Conservation (phyloP, 495 filamentous ascomycete species). For the Penicillium antarcticum region DNA sequence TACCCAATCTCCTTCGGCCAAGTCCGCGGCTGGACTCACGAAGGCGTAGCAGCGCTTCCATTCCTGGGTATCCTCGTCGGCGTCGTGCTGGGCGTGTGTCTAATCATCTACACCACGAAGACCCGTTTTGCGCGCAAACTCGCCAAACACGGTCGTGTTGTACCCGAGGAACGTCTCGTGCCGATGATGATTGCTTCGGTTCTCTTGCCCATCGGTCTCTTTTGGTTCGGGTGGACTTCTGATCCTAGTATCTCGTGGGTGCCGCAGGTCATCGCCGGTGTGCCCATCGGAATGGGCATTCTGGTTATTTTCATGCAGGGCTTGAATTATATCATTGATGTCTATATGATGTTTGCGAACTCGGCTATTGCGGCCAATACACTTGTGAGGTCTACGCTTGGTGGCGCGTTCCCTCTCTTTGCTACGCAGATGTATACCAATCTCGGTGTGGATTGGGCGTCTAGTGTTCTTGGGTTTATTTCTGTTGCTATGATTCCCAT, state of each 20-base stretch:
- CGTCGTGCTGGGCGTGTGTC: slow-evolving; percentile 43
- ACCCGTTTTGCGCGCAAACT: slow-evolving; percentile 50
- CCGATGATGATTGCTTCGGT: slow-evolving; percentile 56
- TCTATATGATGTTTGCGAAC: slow-evolving; percentile 57
- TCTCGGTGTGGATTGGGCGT: slow-evolving; percentile 62
- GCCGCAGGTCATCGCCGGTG: slow-evolving; percentile 46
- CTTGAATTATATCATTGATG: slow-evolving; percentile 63
- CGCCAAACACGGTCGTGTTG: slow-evolving; percentile 43
- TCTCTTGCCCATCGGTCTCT: slow-evolving; percentile 56
- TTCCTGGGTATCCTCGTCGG: slow-evolving; percentile 60
- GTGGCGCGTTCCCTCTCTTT: slow-evolving; percentile 65
- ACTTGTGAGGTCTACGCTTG: slow-evolving; percentile 59
- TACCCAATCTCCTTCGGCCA: slow-evolving; percentile 57
- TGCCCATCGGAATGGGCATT: slow-evolving; percentile 53
- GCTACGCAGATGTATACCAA: slow-evolving; percentile 59
- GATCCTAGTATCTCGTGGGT: slow-evolving; percentile 40
- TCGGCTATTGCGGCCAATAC: slow-evolving; percentile 68
- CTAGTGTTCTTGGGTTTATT: slow-evolving; percentile 63
- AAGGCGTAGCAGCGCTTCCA: slow-evolving; percentile 51
- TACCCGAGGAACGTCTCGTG: slow-evolving; percentile 57
- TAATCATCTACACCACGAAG: slow-evolving; percentile 50
- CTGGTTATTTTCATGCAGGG: slow-evolving; percentile 56
- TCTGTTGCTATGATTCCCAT: slow-evolving; percentile 63
- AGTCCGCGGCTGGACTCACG: slow-evolving; percentile 47
- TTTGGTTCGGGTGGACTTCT: slow-evolving; percentile 65